A percentile compares a stretch with the other conserved stretches of the same genome.
Conservation (phyloP, 169 alveolate species). For the Plasmodium sp. region DNA sequence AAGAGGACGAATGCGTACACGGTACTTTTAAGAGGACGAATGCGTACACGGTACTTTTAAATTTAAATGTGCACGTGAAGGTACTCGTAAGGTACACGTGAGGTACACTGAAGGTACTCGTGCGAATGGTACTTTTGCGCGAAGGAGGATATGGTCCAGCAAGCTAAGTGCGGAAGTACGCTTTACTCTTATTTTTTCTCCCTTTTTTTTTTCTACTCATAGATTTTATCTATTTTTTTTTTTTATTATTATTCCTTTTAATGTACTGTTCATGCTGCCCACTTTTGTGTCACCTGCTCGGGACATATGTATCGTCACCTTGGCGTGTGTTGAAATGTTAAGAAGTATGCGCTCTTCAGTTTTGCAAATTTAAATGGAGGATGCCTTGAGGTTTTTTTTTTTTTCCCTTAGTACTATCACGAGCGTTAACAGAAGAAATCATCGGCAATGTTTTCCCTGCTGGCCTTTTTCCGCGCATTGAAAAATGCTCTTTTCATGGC, state of each 20-base stretch:
- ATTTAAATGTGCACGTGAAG: too few relatives aligned
- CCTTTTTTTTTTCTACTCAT: neutral
- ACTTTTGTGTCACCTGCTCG: neutral
- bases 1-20: too few relatives aligned
- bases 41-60: too few relatives aligned
- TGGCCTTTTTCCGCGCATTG: conserved; percentile 22
- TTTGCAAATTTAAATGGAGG: neutral
- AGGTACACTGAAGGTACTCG: neutral
- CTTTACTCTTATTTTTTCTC: neutral
- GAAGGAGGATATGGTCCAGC: neutral
- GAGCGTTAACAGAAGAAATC: conserved; percentile 35
- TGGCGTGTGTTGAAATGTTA: neutral
- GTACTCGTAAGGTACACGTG: too few relatives aligned
- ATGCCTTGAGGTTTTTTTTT: neutral
- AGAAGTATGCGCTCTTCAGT: neutral
- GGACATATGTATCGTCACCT: neutral
- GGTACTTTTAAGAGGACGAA: too few relatives aligned
- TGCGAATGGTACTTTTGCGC: neutral
- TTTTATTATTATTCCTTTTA: neutral
- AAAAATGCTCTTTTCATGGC: conserved; percentile 50
- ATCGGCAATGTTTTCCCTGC: neutral
- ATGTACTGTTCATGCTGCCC: neutral
- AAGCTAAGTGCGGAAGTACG: neutral
- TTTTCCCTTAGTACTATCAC: conserved; percentile 11
- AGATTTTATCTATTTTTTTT: conserved; percentile 13